phyloP scores from a whole-genome alignment of 768 basidiomycete genomes.

The Panus rudis region DNA sequence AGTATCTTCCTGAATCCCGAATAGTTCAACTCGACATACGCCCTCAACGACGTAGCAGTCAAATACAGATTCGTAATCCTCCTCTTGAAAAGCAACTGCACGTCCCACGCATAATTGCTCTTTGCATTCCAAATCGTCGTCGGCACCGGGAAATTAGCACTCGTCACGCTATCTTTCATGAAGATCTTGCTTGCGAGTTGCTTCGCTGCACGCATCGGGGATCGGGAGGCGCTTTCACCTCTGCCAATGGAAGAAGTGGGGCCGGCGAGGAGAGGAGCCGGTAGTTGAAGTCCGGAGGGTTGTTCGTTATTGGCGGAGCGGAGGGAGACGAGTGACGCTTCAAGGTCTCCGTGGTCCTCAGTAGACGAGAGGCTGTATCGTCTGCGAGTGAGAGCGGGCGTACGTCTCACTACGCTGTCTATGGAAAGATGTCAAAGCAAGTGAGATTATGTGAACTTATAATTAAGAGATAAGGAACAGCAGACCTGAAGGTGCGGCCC shows the following conservation, averaged over 20 bases:
- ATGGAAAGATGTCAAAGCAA: background rate
- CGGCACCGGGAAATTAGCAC: slow-evolving; percentile 19
- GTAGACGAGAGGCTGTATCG: slow-evolving; percentile 45
- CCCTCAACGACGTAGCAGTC: slow-evolving; percentile 64
- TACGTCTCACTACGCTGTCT: slow-evolving; percentile 15
- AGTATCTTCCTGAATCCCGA: slow-evolving; percentile 92
- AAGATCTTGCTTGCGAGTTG: slow-evolving; percentile 42
- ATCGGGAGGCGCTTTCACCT: slow-evolving; percentile 22
- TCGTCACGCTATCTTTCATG: slow-evolving; percentile 46
- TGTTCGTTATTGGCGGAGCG: slow-evolving; percentile 12
- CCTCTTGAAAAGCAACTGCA: slow-evolving; percentile 82
- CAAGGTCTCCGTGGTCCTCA: slow-evolving; percentile 37
- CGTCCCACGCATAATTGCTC: slow-evolving; percentile 77
- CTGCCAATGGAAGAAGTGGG: background rate
- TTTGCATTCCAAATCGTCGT: slow-evolving; percentile 71
- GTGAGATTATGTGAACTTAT: slow-evolving; percentile 1
- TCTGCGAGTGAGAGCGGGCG: slow-evolving; percentile 11
- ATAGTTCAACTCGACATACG: slow-evolving; percentile 88
- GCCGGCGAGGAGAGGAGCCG: too few species aligned
- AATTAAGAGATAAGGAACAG: background rate
- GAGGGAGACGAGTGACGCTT: slow-evolving; percentile 32
- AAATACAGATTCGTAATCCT: slow-evolving; percentile 80
- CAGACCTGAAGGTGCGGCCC: slow-evolving; percentile 1
- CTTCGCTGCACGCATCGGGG: slow-evolving; percentile 28
- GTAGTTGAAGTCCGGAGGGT: background rate